Base-by-base conservation (phyloP, 1,284 basidiomycete species). In the Ceratobasidium sp. region DNA sequence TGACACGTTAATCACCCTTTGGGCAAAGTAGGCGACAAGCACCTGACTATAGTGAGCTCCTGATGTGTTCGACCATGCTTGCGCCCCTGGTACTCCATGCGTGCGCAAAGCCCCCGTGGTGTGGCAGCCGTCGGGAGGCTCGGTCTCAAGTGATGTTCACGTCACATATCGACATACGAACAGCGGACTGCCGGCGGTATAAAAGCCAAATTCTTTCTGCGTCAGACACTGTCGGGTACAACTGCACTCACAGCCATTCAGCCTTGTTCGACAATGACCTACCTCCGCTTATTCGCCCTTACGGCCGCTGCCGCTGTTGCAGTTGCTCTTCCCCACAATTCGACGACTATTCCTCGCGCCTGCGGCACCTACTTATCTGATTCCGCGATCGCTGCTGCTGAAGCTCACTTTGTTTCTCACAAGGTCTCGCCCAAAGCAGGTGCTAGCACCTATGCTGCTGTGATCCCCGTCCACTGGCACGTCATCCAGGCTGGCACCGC, bases 401-500 rank as follows among this genome's bases (percentile, higher is more conserved):
- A 75, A 79, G 81, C 81, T 31, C 82, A 85, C 79, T 87, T 86
- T 65, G 56, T 34, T 43, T 31, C 48, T n/a, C 48, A 29, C 43
- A 54, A 59, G 48, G 41, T 75, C 34, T 64, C 53, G n/a, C 34
- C 41, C 22, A 49, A 64, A 22, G 62, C 62, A 43, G 46, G 27
- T 31, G 62, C 62, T 43, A 41, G 46, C 37, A 51, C 48, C 37
- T 59, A 59, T 53, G 27, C 74, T 48, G 43, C 66, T 22, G 75
- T 31, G 68, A 77, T 82, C 43, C 77, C 83, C 74, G 83, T 88
- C 41, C 83, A 85, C 81, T 86, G 84, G 81, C 85, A 87, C 77
- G 86, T 87, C 74, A 82, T 88, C 78, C 81, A 80, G 77, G 75
- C 82, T 74, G 82, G 84, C 77, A 76, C 74, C 5, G 83, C 84